Evolutionary conservation across 2,329 filamentous ascomycete genomes (phyloP), one percentile per base, ranked within the genome.

Genomic region (Aureobasidium leucospermi): DNA sequence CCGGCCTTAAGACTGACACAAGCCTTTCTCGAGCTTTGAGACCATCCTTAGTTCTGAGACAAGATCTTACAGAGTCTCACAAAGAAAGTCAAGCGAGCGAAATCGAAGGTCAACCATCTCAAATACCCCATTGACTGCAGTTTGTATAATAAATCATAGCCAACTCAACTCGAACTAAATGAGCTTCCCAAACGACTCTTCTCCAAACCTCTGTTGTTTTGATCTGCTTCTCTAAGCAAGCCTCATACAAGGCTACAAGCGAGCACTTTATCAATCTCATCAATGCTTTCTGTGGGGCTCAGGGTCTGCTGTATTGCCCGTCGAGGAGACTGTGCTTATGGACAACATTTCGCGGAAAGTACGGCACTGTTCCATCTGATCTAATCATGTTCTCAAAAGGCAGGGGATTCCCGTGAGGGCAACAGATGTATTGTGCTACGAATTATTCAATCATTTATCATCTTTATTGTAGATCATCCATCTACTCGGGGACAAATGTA

Each of bases 401-500:
- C 34, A 36, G 34, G 8, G 4, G 28, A 3, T 38, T 28, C 19
- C 47, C 6, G 47, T 38, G 32, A 23, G 32, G 16, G 47, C 16
- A 28, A 19, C 19, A 16, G 16, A 11, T 38, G 11, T 36, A n/a
- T 49, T 6, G 8, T 6, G 6, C 23, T 23, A 23, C 2, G 2
- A 23, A 23, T 23, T 3, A 23, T 23, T 3, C 23, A 23, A 23
- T 23, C 23, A 4, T 4, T 38, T 10, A 28, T 23, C 29, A 11
- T 36, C 15, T 52, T 15, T 36, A 41, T 23, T 13, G 19, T 34
- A 36, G 48, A 36, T 52, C 23, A 16, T 41, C 2, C 11, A 36
- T 16, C 48, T 59, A 59, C 10, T 46, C 29, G 11, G 58, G 29
- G 61, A 65, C 46, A 48, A 66, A 58, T 48, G 66, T 28, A 5